Evolutionary conservation across 768 basidiomycete species (phyloP).

Genomic region (Pleurotus platypus): DNA sequence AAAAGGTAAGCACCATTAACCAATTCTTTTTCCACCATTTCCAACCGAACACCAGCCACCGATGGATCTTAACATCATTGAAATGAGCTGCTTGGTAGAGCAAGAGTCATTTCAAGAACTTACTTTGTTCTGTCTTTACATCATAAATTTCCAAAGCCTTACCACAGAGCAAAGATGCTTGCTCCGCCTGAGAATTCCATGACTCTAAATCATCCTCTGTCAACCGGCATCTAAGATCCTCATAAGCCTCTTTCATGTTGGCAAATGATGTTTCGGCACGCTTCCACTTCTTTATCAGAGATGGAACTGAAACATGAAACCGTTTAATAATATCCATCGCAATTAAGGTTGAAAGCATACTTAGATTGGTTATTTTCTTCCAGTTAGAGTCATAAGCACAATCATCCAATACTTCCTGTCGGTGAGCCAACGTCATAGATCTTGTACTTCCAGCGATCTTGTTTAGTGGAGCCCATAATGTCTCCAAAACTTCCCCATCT

Average conservation of each 20-base stretch:
- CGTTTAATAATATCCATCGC: background rate
- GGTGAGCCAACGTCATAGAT: conserved; percentile 27
- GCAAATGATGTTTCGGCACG: background rate
- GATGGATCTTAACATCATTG: background rate
- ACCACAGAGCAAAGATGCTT: background rate
- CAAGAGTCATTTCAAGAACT: background rate
- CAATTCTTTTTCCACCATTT: background rate
- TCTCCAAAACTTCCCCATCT: conserved; percentile 33
- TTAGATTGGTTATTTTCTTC: conserved; percentile 21
- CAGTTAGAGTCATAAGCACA: conserved; percentile 32
- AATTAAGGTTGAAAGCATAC: conserved; percentile 11
- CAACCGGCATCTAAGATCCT: background rate
- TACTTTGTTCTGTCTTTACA: background rate
- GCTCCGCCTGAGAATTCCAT: conserved; percentile 1
- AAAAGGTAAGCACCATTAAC: background rate
- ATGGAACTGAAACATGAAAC: conserved; percentile 4
- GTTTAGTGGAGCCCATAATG: conserved; percentile 26
- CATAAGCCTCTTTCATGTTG: background rate
- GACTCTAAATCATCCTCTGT: background rate
- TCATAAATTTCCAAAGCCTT: background rate
- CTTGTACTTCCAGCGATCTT: conserved; percentile 18
- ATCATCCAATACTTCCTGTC: conserved; percentile 30
- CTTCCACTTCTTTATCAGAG: conserved; percentile 14
- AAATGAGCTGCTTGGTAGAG: background rate
- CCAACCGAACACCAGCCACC: background rate